Evolutionary conservation across 352 stramenopile genomes (phyloP).

Genomic region (Globisporangium nagaii): DNA sequence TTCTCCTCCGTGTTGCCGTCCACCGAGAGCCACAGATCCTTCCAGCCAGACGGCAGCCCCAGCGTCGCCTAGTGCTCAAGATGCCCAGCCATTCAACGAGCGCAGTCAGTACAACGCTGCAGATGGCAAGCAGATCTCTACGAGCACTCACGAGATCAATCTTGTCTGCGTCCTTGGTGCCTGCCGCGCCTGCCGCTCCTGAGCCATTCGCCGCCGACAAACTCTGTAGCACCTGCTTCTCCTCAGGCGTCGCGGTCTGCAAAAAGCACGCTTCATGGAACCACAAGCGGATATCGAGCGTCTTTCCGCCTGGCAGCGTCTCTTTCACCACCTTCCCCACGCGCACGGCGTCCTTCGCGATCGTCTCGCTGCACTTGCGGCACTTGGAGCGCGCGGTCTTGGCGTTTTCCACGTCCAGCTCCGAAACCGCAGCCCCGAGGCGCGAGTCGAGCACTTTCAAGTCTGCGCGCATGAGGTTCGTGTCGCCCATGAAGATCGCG

Average conservation of each 20-base stretch:
- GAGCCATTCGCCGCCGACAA: slow-evolving; percentile 4
- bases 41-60: slow-evolving; percentile 53
- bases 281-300: slow-evolving; percentile 51
- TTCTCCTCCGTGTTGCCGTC: slow-evolving; percentile 70
- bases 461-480: slow-evolving; percentile 54
- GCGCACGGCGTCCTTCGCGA: slow-evolving; percentile 39
- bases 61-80: slow-evolving; percentile 21
- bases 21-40: slow-evolving; percentile 64
- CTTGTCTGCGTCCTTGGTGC: neutral
- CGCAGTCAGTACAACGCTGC: neutral
- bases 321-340: slow-evolving; percentile 54
- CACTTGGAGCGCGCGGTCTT: slow-evolving; percentile 53
- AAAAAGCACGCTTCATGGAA: slow-evolving; percentile 58
- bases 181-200: neutral
- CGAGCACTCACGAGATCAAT: slow-evolving; percentile 20
- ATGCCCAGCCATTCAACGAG: too few relatives aligned
- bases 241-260: slow-evolving; percentile 18
- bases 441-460: slow-evolving; percentile 50
- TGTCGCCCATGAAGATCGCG: slow-evolving; percentile 75
- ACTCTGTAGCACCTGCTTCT: slow-evolving; percentile 35
- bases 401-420: slow-evolving; percentile 50
- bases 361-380: slow-evolving; percentile 32
- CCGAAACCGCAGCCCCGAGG: slow-evolving; percentile 15
- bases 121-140: neutral
- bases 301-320: slow-evolving; percentile 30